phyloP scores from a whole-genome alignment of 1,284 basidiomycete species.

The Tremellales sp. region DNA sequence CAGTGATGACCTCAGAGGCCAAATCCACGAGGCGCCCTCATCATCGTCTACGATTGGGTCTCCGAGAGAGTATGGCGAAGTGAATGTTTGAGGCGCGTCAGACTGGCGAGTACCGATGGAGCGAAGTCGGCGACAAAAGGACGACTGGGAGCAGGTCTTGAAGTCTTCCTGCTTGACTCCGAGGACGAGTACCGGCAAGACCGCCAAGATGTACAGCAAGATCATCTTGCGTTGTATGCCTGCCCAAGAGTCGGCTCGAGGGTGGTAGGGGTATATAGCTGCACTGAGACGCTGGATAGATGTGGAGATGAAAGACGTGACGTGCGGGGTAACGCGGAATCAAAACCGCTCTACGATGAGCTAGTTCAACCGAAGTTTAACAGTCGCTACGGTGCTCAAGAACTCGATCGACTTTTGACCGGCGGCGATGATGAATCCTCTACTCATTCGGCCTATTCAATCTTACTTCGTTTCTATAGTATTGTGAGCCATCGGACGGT shows the following conservation, averaged over 20 bases:
- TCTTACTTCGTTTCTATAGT: too few species aligned
- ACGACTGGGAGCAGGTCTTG: conserved; percentile 83
- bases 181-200: conserved; percentile 1
- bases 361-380: too few species aligned
- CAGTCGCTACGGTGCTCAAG: too few species aligned
- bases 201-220: too few species aligned
- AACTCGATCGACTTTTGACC: too few species aligned
- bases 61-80: conserved; percentile 79
- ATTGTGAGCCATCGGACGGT: too few species aligned
- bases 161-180: conserved; percentile 64
- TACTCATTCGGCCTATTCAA: too few species aligned
- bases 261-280: too few species aligned
- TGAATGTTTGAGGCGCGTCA: conserved; percentile 59
- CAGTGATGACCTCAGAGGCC: conserved; percentile 68
- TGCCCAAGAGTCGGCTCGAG: too few species aligned
- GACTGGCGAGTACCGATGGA: conserved; percentile 68
- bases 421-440: too few species aligned
- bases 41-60: conserved; percentile 44
- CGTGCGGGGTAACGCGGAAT: conserved; percentile 5
- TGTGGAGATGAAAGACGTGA: neutral
- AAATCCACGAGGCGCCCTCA: conserved; percentile 50
- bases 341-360: too few species aligned
- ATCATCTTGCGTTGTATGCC: too few species aligned
- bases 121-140: conserved; percentile 84
- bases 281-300: neutral